These are phyloP conservation scores for Mrakia blollopis DNA, from an alignment of 768 basidiomycete species.

Conservation along the genomic window DNA sequence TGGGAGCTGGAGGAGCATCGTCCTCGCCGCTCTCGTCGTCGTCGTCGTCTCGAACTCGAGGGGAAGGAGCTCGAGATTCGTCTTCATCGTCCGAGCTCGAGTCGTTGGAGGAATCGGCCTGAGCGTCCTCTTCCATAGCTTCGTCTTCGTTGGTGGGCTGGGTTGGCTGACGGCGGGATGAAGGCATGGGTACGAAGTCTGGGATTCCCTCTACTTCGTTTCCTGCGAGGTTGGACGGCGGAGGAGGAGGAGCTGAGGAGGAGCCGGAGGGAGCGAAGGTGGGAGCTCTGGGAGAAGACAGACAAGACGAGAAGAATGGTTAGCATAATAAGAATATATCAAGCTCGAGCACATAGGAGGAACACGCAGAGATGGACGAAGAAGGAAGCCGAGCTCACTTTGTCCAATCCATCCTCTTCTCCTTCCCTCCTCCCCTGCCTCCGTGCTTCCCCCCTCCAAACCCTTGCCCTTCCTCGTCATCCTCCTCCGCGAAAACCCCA, in stretches of 20 bases:
- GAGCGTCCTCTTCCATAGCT: slow-evolving; percentile 10
- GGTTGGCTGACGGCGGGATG: background rate
- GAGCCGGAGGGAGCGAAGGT: slow-evolving; percentile 1
- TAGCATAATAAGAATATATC: background rate
- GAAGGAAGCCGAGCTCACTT: slow-evolving; percentile 1
- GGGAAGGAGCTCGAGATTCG: background rate
- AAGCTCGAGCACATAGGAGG: too few relatives aligned
- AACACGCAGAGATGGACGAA: background rate
- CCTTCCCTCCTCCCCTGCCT: background rate
- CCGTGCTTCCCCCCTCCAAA: background rate
- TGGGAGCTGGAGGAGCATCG: background rate
- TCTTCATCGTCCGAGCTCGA: slow-evolving; percentile 21
- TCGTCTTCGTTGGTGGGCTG: background rate
- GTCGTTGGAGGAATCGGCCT: slow-evolving; percentile 4
- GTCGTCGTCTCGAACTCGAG: slow-evolving; percentile 24
- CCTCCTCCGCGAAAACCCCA: slow-evolving; percentile 68
- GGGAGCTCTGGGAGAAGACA: slow-evolving; percentile 22
- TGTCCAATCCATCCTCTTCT: slow-evolving; percentile 16
- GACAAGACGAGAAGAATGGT: background rate
- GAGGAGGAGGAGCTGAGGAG: background rate
- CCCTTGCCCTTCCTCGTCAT: slow-evolving; percentile 52
- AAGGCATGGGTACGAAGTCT: slow-evolving; percentile 13
- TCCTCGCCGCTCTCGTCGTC: slow-evolving; percentile 23
- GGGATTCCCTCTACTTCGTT: slow-evolving; percentile 15
- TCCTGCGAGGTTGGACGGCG: background rate